Evolutionary conservation across 164 flowering plant species (phyloP).

Genomic region (Santalum album): DNA sequence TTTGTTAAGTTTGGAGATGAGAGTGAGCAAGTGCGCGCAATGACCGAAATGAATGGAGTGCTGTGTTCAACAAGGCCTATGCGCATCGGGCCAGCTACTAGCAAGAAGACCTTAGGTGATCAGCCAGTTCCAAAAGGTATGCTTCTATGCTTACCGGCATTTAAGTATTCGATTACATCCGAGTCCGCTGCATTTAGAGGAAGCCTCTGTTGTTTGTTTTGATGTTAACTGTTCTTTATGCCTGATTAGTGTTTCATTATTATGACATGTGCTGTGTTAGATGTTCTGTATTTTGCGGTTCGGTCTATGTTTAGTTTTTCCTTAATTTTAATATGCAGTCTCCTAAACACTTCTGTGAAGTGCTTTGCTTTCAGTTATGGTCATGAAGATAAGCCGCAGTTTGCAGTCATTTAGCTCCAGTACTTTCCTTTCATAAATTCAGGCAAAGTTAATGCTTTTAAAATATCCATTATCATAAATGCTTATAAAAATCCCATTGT

Average conservation of each 20-base stretch:
- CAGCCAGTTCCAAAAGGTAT: slow-evolving; percentile 36
- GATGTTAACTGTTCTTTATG: not conserved
- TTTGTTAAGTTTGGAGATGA: slow-evolving; percentile 61
- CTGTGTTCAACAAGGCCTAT: slow-evolving; percentile 46
- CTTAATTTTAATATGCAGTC: not conserved
- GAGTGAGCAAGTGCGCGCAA: slow-evolving; percentile 44
- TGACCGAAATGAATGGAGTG: slow-evolving; percentile 58
- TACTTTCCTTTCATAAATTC: slow-evolving; percentile 18
- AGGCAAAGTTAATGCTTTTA: slow-evolving; percentile 19
- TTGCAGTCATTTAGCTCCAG: slow-evolving; percentile 30
- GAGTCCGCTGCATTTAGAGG: not conserved
- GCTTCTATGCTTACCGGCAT: not conserved
- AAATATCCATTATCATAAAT: slow-evolving; percentile 17
- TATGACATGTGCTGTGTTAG: too few relatives aligned
- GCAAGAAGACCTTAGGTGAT: slow-evolving; percentile 22
- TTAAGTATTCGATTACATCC: not conserved
- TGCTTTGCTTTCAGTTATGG: slow-evolving; percentile 20
- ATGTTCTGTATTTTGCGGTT: too few relatives aligned
- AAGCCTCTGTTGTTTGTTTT: not conserved
- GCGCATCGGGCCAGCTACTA: slow-evolving; percentile 56
- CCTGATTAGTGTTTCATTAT: too few relatives aligned
- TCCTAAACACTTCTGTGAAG: slow-evolving; percentile 6
- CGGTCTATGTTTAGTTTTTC: not conserved
- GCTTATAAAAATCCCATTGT: slow-evolving; percentile 44
- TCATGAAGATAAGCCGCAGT: slow-evolving; percentile 22